These are phyloP conservation scores for Penicillium argentinense DNA, from an alignment of 495 filamentous ascomycete genomes.

Conservation along the genomic window DNA sequence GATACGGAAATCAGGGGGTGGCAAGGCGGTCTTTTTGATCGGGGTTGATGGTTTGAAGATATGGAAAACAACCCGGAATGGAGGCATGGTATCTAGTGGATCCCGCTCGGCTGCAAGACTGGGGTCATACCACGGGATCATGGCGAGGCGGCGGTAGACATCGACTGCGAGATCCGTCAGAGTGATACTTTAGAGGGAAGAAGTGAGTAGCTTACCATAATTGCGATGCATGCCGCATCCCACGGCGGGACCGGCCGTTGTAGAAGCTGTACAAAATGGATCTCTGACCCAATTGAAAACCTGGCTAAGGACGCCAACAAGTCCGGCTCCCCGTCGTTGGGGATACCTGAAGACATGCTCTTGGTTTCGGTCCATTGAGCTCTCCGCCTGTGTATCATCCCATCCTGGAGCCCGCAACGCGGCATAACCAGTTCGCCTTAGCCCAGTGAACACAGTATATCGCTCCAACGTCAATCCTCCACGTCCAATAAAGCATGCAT, in stretches of 20 bases:
- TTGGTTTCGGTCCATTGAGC: not conserved
- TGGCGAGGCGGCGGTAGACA: constrained; percentile 71
- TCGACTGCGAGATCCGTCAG: constrained; percentile 38
- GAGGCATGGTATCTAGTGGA: constrained; percentile 31
- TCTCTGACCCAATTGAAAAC: constrained; percentile 37
- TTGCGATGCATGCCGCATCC: constrained; percentile 74
- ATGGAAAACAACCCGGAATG: constrained; percentile 71
- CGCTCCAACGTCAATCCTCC: constrained; percentile 72
- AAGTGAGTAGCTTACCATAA: constrained; percentile 49
- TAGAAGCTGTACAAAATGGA: constrained; percentile 25
- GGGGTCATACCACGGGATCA: constrained; percentile 78
- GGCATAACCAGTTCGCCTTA: constrained; percentile 82
- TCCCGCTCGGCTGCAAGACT: constrained; percentile 13
- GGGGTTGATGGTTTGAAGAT: constrained; percentile 73
- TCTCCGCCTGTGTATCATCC: constrained; percentile 30
- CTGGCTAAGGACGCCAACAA: constrained; percentile 34
- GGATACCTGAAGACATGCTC: constrained; percentile 5
- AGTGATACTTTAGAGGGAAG: not conserved
- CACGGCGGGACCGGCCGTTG: constrained; percentile 66
- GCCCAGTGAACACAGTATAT: constrained; percentile 80
- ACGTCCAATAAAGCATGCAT: constrained; percentile 71
- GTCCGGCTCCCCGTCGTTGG: constrained; percentile 25
- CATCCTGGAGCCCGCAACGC: constrained; percentile 66
- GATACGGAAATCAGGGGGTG: constrained; percentile 77
- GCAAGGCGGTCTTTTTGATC: constrained; percentile 74